A percentile compares a stretch with the other conserved stretches of the same genome.
These are phyloP conservation scores for Cutaneotrichosporon cavernicola DNA, from an alignment of 1,284 basidiomycete species.

Conservation along the genomic window DNA sequence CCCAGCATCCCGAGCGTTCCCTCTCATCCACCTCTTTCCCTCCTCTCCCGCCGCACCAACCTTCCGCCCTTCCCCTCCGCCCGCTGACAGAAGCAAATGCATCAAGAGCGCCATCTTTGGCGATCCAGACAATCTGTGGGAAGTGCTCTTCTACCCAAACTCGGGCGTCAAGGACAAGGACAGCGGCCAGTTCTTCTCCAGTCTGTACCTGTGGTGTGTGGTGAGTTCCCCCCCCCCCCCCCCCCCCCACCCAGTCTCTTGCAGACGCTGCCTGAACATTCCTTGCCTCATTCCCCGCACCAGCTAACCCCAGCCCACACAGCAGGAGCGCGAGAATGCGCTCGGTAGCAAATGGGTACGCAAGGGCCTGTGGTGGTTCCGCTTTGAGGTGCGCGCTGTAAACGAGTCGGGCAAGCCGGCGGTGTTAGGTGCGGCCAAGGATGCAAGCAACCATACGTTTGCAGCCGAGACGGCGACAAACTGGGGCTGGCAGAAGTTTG, in stretches of 20 bases:
- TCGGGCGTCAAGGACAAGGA: constrained; percentile 59
- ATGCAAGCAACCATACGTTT: constrained; percentile 79
- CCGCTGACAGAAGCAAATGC: constrained; percentile 43
- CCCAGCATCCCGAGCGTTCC: too few relatives aligned
- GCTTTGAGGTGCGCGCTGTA: constrained; percentile 70
- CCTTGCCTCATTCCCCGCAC: not conserved
- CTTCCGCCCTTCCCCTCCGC: too few relatives aligned
- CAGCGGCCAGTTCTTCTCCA: constrained; percentile 60
- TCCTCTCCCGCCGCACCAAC: too few relatives aligned
- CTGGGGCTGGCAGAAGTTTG: constrained; percentile 79
- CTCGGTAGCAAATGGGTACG: constrained; percentile 72
- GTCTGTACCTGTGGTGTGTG: constrained; percentile 75
- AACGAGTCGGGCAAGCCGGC: constrained; percentile 32
- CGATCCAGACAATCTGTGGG: constrained; percentile 50
- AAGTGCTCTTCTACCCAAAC: constrained; percentile 79
- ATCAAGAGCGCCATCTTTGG: constrained; percentile 53
- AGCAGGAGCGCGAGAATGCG: constrained; percentile 68
- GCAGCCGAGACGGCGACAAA: constrained; percentile 73
- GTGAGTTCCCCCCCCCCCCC: constrained; percentile 54
- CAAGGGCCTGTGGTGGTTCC: constrained; percentile 79
- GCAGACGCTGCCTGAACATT: too few relatives aligned
- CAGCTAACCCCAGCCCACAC: constrained; percentile 58
- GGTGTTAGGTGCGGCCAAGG: constrained; percentile 60
- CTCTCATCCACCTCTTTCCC: too few relatives aligned
- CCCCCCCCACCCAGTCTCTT: not conserved